Base-by-base conservation (phyloP, 805 yeast genomes). In the Saccharomycopsis selenospora region DNA sequence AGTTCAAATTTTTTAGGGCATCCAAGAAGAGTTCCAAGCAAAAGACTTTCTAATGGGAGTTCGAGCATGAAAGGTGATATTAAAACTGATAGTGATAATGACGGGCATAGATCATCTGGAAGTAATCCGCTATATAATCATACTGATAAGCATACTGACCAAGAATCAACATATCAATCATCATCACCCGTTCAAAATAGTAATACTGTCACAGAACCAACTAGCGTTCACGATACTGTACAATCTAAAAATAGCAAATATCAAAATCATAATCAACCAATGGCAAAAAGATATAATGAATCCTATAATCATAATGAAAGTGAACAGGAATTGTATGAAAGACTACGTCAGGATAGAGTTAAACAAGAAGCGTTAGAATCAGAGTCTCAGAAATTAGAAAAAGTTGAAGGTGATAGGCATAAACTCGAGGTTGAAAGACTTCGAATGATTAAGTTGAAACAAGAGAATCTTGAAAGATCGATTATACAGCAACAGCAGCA, bases 1-100 rank as follows among this genome's bases (percentile, higher is more conserved):
- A 42, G 36, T 42, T 8, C 26, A 11, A 48, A 42, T 17, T 40
- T 47, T 2, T 29, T 51, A 23, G 54, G 54, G 14, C 54, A 45
- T n/a, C 54, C 54, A 5, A 27, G 51, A 36, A 28, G 54, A 25
- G 40, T 51, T 17, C 44, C 54, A 3, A 43, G 49, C 14, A 40
- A 45, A 17, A 43, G 36, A 23, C 6, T 33, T 4, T 33, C 38
- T 20, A 14, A 17, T 4, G 38, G 38, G 18, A n/a, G n/a, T n/a
- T 33, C 38, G 17, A 33, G 7, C 18, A 6, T 33, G 10, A 33
- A 14, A 20, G 18, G 38, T 20, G 38, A 33, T 14, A 33, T 33
- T 17, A 33, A 33, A 33, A 14, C 38, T 14, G 38, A 33, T 14
- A 33, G 8, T 14, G 38, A 33, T 14, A 33, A 33, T 20, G 38